Base-by-base conservation (phyloP, 176 grass and related monocot genomes). In the Carex myosuroides region DNA sequence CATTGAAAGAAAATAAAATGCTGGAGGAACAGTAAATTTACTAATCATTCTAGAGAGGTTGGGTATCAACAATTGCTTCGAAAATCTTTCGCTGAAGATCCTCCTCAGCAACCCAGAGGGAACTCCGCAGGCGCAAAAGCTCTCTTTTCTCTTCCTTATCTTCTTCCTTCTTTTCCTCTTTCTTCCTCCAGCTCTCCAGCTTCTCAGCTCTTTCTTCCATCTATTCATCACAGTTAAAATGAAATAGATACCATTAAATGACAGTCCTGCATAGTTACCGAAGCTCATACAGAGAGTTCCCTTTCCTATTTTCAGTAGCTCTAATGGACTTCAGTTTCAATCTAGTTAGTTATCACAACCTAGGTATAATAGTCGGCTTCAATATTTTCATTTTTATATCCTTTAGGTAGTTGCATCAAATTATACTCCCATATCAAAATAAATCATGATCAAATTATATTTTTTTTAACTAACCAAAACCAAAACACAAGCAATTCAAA, bases 161-260 rank as follows among this genome's bases (percentile, higher is more conserved):
- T 86, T 91, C 57, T 42, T 71, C 81, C 13, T 59, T 90, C 29
- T 79, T 57, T 62, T 89, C 86, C 83, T 91, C 91, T 84, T 98
- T 98, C 79, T 65, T 73, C 85, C 83, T 90, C 93, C 91, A 95
- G 64, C 77, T 89, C 86, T 93, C 93, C 76, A 98, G 55, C 80
- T 93, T 98, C 80, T 92, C 79, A 30, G 88, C 59, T 93, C 93
- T 93, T 93, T 98, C 92, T 89, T 93, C 92, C 86, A 93, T 91
- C 93, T 98, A 87, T 55, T 55, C 10, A 85, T 70, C 10, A 84
- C 37, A 77, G 24, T 77, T 55, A 77, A 13, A 74, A 55, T 30
- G 0, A 77, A 17, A 77, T 30, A 16, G 26, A 8, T 77, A 30
- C 24, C 48, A 24, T 77, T 17, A 29, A 29, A 56, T 32, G 72